These are phyloP conservation scores for Diaporthe humulicola DNA, from an alignment of 2,329 filamentous ascomycete species.

Conservation along the genomic window DNA sequence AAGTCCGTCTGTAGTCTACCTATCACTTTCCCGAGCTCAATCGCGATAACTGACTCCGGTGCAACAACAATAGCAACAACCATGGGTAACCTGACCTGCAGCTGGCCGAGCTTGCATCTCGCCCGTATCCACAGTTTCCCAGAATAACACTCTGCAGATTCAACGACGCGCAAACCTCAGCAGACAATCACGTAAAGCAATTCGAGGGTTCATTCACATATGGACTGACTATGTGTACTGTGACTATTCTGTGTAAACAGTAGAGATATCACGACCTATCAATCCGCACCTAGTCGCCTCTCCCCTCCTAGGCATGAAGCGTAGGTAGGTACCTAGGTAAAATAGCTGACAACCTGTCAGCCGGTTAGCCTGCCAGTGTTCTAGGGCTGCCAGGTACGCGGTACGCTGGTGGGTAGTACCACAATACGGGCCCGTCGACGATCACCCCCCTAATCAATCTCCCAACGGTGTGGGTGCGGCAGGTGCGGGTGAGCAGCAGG, in stretches of 20 bases:
- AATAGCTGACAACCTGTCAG: neutral
- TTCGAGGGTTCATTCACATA: neutral
- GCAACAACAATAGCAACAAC: constrained; percentile 1
- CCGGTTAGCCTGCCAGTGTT: neutral
- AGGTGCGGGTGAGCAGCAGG: neutral
- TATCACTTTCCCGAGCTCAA: neutral
- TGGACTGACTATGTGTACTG: neutral
- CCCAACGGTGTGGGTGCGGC: constrained; percentile 20
- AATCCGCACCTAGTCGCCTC: neutral
- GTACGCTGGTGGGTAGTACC: neutral
- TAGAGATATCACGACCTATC: neutral
- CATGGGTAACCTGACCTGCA: constrained; percentile 26
- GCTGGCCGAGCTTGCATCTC: constrained; percentile 3
- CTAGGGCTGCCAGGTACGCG: constrained; percentile 17
- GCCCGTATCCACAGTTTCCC: constrained; percentile 20
- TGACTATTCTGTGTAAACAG: neutral
- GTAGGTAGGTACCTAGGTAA: neutral
- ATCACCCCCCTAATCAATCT: constrained; percentile 28
- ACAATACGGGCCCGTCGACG: constrained; percentile 13
- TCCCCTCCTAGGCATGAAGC: neutral
- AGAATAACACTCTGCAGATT: constrained; percentile 19
- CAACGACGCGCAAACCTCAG: constrained; percentile 14
- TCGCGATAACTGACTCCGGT: neutral
- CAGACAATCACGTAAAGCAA: constrained; percentile 4
- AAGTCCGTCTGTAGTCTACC: neutral